phyloP scores from a whole-genome alignment of 1,139 yeast species.

The Arxiozyma bovina region DNA sequence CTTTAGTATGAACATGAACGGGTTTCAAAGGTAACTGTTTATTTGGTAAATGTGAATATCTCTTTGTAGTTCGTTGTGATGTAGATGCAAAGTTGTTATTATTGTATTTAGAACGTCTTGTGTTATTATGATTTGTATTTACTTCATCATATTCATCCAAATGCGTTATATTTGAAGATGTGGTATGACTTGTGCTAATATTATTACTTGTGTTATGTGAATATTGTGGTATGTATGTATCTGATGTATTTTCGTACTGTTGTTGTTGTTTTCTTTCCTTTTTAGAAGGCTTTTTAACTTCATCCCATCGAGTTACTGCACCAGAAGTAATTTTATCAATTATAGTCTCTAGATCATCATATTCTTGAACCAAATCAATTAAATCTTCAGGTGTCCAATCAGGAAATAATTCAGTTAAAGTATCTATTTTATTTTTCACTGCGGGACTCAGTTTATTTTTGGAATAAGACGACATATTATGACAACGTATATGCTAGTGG shows the following conservation, averaged over 20 bases:
- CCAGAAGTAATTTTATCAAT: conserved; percentile 86
- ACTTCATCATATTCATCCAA: conserved; percentile 1
- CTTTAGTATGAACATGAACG: conserved; percentile 11
- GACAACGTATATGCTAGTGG: not conserved
- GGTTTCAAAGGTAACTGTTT: conserved; percentile 10
- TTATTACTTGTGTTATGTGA: conserved; percentile 46
- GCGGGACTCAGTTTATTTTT: conserved; percentile 33
- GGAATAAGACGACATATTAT: not conserved
- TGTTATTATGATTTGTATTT: conserved; percentile 5
- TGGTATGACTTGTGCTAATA: conserved; percentile 52
- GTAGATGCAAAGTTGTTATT: conserved; percentile 5
- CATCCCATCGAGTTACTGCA: conserved; percentile 52
- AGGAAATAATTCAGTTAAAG: conserved; percentile 80
- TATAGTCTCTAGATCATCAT: conserved; percentile 68
- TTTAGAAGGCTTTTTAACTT: conserved; percentile 47
- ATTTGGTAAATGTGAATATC: conserved; percentile 11
- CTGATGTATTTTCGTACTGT: conserved; percentile 32
- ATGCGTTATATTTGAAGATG: conserved; percentile 7
- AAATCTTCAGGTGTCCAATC: conserved; percentile 91
- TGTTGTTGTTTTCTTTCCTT: conserved; percentile 34
- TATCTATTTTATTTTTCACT: conserved; percentile 42
- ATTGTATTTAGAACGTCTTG: not conserved
- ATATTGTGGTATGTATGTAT: conserved; percentile 44
- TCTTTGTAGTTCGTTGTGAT: conserved; percentile 13
- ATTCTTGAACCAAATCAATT: conserved; percentile 63